A percentile compares a stretch with the other conserved stretches of the same genome.
Evolutionary conservation across 2,329 filamentous ascomycete genomes (phyloP).

Genomic region (Curvularia verruculosa): DNA sequence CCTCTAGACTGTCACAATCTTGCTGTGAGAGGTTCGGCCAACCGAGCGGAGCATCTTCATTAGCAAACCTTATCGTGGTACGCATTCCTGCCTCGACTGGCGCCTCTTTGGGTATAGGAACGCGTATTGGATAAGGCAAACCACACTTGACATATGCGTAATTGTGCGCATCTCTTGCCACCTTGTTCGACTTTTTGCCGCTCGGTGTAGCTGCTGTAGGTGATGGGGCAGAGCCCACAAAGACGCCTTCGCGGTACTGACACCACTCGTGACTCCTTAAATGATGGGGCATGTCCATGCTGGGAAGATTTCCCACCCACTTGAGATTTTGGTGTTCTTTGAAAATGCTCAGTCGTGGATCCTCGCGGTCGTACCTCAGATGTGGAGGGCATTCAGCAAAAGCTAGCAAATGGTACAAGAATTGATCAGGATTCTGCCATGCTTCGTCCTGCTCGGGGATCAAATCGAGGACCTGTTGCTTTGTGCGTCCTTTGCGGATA

Average conservation of each 20-base stretch:
- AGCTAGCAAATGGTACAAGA: slow-evolving; percentile 76
- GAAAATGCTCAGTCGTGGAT: slow-evolving; percentile 69
- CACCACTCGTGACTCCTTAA: slow-evolving; percentile 77
- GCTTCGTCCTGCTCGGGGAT: slow-evolving; percentile 54
- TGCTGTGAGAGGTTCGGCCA: slow-evolving; percentile 38
- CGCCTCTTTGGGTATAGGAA: slow-evolving; percentile 55
- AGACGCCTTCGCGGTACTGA: slow-evolving; percentile 78
- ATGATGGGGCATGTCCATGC: slow-evolving; percentile 85
- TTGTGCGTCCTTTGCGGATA: slow-evolving; percentile 39
- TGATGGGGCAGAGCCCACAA: slow-evolving; percentile 49
- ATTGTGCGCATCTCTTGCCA: slow-evolving; percentile 12
- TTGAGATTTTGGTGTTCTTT: slow-evolving; percentile 78
- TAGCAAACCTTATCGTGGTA: slow-evolving; percentile 72
- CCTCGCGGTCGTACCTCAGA: slow-evolving; percentile 54
- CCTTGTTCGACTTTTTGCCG: slow-evolving; percentile 55
- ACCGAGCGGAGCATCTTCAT: slow-evolving; percentile 45
- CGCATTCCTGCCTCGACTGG: slow-evolving; percentile 71
- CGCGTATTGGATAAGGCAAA: slow-evolving; percentile 55
- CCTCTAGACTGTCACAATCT: slow-evolving; percentile 44
- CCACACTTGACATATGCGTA: slow-evolving; percentile 59
- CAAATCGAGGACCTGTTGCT: slow-evolving; percentile 50
- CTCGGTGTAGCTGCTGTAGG: slow-evolving; percentile 18
- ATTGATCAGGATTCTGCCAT: slow-evolving; percentile 77
- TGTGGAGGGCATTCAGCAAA: slow-evolving; percentile 87
- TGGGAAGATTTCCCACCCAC: slow-evolving; percentile 74